Evolutionary conservation across 1,139 yeast genomes (phyloP), one percentile per base, ranked within the genome.

Genomic region (Zygosaccharomyces sapae): DNA sequence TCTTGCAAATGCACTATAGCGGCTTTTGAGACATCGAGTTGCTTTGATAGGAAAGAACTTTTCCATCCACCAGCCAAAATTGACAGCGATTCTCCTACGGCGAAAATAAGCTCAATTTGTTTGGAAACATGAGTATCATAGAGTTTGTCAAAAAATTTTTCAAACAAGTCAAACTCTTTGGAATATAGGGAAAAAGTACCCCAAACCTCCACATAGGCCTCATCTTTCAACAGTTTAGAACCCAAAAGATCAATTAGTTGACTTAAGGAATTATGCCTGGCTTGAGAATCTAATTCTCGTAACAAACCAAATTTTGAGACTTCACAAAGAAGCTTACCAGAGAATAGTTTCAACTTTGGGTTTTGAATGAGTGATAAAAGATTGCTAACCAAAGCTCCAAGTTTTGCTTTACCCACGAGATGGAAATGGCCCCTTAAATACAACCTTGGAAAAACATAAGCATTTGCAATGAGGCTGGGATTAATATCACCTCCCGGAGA

Each of bases 71-170:
- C 75, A 0, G 87, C 81, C 4, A 83, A 61, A 16, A 87, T 71
- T 30, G 87, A 75, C 24, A 89, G 68, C 0, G 96, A 92, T 63
- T 92, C 97, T 48, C 97, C 97, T 45, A 83, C 76, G 0, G 90
- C 75, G 57, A 92, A 88, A 34, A 85, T 68, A 48, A 74, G 78
- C 52, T 90, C 97, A 8, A 80, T 72, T 54, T 86, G 89, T 54
- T 85, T 87, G 1, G 89, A 77, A 5, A 63, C 62, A 58, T 85
- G 83, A 0, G 86, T 74, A 4, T 77, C 83, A 56, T 74, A 79
- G 2, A 88, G 60, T 0, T 69, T 57, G 8, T 72, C 63, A 50
- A 81, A 82, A 53, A 70, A 70, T 0, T 58, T 54, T 2, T 68
- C 67, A 13, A 66, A 55, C 5, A 62, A 57, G 4, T 58, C 67